These are phyloP conservation scores for Solanum hybrid DNA, from an alignment of 305 asterid species.

Conservation along the genomic window DNA sequence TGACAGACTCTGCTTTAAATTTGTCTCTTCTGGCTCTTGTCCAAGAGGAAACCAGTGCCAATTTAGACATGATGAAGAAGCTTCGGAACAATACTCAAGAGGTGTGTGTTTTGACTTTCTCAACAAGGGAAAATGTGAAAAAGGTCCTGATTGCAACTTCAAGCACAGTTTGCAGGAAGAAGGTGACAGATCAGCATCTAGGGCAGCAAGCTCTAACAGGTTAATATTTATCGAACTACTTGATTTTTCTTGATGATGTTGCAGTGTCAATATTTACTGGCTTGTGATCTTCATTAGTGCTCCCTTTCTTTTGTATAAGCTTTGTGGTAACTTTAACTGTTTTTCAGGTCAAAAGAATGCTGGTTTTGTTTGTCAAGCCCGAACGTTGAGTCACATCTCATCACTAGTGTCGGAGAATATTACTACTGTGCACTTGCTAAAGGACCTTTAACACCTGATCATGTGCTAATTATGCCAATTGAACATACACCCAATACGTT, in stretches of 20 bases:
- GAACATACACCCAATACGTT: constrained; percentile 84
- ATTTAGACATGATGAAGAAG: constrained; percentile 83
- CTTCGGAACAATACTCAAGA: constrained; percentile 71
- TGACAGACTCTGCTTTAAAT: constrained; percentile 77
- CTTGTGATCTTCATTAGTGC: not conserved
- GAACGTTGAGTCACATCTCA: constrained; percentile 72
- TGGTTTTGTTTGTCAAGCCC: constrained; percentile 97
- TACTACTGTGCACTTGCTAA: constrained; percentile 90
- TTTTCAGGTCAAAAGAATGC: constrained; percentile 79
- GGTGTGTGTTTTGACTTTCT: constrained; percentile 97
- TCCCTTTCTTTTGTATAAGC: not conserved
- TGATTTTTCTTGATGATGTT: not conserved
- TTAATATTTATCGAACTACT: constrained; percentile 2
- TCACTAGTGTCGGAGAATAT: constrained; percentile 62
- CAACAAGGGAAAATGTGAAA: constrained; percentile 91
- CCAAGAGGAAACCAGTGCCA: constrained; percentile 80
- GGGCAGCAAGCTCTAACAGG: constrained; percentile 54
- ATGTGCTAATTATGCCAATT: constrained; percentile 72
- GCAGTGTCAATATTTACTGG: not conserved
- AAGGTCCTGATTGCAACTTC: constrained; percentile 85
- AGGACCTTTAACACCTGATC: constrained; percentile 86
- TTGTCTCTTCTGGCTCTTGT: constrained; percentile 78
- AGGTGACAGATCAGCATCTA: constrained; percentile 51
- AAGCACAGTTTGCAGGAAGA: constrained; percentile 78
- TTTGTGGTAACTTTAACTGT: constrained; percentile 12